A percentile compares a stretch with the other conserved stretches of the same genome.
These are phyloP conservation scores for Lathyrus sativus DNA, from an alignment of 306 rosid genomes.

Conservation along the genomic window DNA sequence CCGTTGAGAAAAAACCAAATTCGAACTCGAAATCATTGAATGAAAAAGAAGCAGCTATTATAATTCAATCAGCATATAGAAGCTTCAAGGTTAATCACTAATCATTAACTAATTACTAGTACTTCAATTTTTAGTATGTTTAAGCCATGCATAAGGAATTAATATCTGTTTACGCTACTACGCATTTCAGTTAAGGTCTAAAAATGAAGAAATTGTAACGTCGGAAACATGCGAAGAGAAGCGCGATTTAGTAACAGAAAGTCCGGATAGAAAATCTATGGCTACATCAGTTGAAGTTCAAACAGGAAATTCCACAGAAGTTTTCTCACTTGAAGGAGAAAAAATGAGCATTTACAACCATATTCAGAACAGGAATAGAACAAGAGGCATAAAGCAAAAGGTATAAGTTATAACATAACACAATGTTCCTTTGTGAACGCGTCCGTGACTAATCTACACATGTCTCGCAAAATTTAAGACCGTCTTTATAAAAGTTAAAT, in stretches of 20 bases:
- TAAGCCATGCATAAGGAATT: slow-evolving; percentile 22
- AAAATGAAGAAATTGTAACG: slow-evolving; percentile 39
- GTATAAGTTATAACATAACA: slow-evolving; percentile 40
- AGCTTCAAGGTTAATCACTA: slow-evolving; percentile 56
- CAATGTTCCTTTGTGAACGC: not conserved
- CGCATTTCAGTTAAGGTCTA: slow-evolving; percentile 65
- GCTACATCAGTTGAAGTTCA: slow-evolving; percentile 76
- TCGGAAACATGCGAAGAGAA: slow-evolving; percentile 37
- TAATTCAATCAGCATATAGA: slow-evolving; percentile 82
- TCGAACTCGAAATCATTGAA: slow-evolving; percentile 39
- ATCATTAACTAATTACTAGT: slow-evolving; percentile 15
- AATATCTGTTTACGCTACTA: slow-evolving; percentile 17
- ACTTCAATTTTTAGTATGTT: slow-evolving; percentile 23
- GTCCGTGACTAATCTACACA: no score
- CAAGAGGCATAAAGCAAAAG: slow-evolving; percentile 62
- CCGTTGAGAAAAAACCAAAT: slow-evolving; percentile 41
- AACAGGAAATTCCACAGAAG: slow-evolving; percentile 64
- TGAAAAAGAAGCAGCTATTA: slow-evolving; percentile 69
- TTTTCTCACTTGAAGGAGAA: slow-evolving; percentile 61
- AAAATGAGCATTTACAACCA: slow-evolving; percentile 41
- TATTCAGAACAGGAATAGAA: slow-evolving; percentile 53
- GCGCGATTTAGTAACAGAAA: slow-evolving; percentile 41
- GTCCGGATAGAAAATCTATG: slow-evolving; percentile 58
- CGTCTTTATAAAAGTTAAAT: no score
- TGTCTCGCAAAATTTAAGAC: no score